These are phyloP conservation scores for Anethum foeniculum DNA, from an alignment of 140 eudicot genomes.

Conservation along the genomic window DNA sequence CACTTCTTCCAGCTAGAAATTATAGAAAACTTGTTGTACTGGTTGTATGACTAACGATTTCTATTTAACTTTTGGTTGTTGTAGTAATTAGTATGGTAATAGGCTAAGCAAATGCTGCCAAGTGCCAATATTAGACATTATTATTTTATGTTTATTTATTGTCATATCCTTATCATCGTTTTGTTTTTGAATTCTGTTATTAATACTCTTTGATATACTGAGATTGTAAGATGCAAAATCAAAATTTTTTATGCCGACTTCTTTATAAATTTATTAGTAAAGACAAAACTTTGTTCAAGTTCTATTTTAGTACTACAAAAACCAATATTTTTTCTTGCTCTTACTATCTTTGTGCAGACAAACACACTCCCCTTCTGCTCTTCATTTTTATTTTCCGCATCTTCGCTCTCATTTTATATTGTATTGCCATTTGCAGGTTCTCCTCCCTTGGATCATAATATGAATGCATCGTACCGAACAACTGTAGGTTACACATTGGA, in stretches of 20 bases:
- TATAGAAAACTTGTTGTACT: background rate
- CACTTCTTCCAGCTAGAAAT: background rate
- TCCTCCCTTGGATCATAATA: conserved; percentile 27
- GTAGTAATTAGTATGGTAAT: background rate
- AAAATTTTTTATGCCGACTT: background rate
- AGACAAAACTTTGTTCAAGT: background rate
- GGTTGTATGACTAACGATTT: too few relatives aligned
- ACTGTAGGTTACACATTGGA: conserved; percentile 19
- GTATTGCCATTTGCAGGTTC: conserved; percentile 27
- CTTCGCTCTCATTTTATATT: conserved; percentile 14
- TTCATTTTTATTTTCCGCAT: background rate
- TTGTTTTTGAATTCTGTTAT: background rate
- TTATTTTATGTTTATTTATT: background rate
- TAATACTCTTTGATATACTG: background rate
- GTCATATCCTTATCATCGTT: background rate
- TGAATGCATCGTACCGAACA: conserved; percentile 30
- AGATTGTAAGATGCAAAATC: background rate
- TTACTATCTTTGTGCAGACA: background rate
- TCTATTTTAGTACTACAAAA: background rate
- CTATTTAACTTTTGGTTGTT: background rate
- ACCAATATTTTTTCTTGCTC: background rate
- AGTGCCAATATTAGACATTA: background rate
- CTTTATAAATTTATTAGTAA: background rate
- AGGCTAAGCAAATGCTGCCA: background rate
- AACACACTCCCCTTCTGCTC: background rate